These are phyloP conservation scores for Hyaloraphidium curvatum DNA, from an alignment of 192 early-diverging fungal species.

Conservation along the genomic window DNA sequence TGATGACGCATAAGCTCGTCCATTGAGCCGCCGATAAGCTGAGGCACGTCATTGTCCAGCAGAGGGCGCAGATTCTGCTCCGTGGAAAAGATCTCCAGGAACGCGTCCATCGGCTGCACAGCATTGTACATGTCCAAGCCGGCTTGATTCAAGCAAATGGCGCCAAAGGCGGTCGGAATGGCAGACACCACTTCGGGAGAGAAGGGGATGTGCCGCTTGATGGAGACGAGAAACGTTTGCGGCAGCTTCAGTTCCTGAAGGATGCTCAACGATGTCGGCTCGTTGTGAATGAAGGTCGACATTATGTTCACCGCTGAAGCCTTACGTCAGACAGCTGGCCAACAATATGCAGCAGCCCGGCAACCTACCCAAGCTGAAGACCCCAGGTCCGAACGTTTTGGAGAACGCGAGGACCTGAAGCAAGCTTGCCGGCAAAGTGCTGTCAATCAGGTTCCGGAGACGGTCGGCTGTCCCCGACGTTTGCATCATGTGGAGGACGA, in stretches of 20 bases:
- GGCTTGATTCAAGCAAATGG: constrained; percentile 74
- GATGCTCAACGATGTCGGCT: constrained; percentile 83
- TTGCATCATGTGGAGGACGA: constrained; percentile 85
- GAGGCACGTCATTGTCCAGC: constrained; percentile 61
- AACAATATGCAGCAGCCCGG: too few species aligned
- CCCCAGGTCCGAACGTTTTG: constrained; percentile 46
- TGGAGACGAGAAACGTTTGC: constrained; percentile 50
- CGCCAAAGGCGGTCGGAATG: constrained; percentile 83
- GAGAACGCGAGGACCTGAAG: constrained; percentile 50
- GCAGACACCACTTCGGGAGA: constrained; percentile 64
- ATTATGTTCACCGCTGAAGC: constrained; percentile 67
- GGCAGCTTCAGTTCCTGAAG: constrained; percentile 83
- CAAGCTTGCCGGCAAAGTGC: constrained; percentile 55
- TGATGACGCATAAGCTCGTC: constrained; percentile 96
- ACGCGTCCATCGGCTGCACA: constrained; percentile 45
- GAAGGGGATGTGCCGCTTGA: constrained; percentile 50
- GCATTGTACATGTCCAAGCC: constrained; percentile 71
- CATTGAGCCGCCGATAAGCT: constrained; percentile 62
- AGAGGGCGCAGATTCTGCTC: constrained; percentile 55
- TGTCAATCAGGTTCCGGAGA: constrained; percentile 86
- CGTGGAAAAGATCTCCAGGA: constrained; percentile 56
- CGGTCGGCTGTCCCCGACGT: constrained; percentile 75
- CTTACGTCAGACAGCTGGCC: too few species aligned
- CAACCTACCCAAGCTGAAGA: constrained; percentile 58
- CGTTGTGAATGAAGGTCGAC: constrained; percentile 93